Base-by-base conservation (phyloP, 1,139 yeast genomes). In the Taphrina populina region DNA sequence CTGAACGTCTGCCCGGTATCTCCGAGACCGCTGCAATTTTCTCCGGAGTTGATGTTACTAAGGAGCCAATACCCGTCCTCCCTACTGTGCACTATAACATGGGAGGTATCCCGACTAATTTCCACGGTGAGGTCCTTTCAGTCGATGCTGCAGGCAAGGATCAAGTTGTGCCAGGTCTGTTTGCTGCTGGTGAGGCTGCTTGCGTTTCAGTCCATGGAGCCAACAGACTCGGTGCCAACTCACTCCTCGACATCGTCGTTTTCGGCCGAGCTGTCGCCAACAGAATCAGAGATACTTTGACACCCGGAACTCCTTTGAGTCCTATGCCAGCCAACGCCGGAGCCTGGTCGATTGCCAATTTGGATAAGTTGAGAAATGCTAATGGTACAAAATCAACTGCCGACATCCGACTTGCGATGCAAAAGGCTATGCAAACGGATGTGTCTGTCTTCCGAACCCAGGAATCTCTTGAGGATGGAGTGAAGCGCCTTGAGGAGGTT, bases 161-260 rank as follows among this genome's bases (percentile, higher is more conserved):
- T 71, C 82, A 79, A 70, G 81, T 86, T 65, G 95, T 92, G 62
- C 95, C 95, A 66, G 98, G 98, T 67, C 79, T 92, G 67, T 80
- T 81, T 72, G 97, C 98, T 23, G 88, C 96, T 78, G 98, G 98
- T 79, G 98, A 92, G 77, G 92, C 95, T 63, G 98, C 97, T 51
- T 90, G 96, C 79, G 97, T 95, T 63, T 88, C 97, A 39, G 98
- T 92, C 59, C 98, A 92, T 71, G 98, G 98, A 75, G 98, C 98
- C 62, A 92, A 92, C 80, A 87, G 98, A 79, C 80, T 92, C 66
- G 98, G 98, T 73, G 98, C 98, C 64, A 92, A 92, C 80, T 92
- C 98, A n/a, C 78, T 92, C 66, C 82, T 92, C 69, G 98, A 92
- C 75, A 78, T 92, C 73, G 98, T 92, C 63, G 97, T 92, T 62